Conservation (phyloP, 106 monocot species). For the Triglochin maritima region DNA sequence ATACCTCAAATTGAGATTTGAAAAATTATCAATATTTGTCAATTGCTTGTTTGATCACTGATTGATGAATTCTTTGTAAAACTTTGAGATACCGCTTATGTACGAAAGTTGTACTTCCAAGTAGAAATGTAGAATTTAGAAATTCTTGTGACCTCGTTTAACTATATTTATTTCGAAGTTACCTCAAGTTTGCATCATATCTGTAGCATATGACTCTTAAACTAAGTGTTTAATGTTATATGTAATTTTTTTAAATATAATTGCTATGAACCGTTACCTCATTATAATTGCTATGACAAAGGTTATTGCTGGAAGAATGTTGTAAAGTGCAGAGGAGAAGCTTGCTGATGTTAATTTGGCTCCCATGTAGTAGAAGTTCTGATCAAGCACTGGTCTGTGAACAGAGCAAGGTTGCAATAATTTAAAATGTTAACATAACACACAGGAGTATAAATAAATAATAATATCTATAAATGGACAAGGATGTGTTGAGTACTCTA, state of each 20-base stretch:
- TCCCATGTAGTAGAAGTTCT: conserved; percentile 77
- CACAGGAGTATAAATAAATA: background rate
- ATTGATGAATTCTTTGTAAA: too few species aligned
- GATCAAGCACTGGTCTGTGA: conserved; percentile 65
- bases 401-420: background rate
- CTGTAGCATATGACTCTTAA: background rate
- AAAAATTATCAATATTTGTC: too few species aligned
- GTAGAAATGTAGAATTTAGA: too few species aligned
- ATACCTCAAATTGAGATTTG: too few species aligned
- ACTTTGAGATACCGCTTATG: too few species aligned
- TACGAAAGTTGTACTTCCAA: too few species aligned
- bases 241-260: background rate
- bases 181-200: background rate
- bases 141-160: too few species aligned
- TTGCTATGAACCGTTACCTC: conserved; percentile 14
- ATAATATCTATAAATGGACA: background rate
- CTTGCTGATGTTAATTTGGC: conserved; percentile 52
- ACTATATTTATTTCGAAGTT: too few species aligned
- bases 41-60: too few species aligned
- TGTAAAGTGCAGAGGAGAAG: conserved; percentile 41
- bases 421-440: background rate
- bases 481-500: conserved; percentile 39
- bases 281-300: conserved; percentile 44
- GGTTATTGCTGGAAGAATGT: conserved; percentile 29
- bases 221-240: background rate